phyloP scores from a whole-genome alignment of 140 eudicot genomes.

The Bidens hawaiensis region DNA sequence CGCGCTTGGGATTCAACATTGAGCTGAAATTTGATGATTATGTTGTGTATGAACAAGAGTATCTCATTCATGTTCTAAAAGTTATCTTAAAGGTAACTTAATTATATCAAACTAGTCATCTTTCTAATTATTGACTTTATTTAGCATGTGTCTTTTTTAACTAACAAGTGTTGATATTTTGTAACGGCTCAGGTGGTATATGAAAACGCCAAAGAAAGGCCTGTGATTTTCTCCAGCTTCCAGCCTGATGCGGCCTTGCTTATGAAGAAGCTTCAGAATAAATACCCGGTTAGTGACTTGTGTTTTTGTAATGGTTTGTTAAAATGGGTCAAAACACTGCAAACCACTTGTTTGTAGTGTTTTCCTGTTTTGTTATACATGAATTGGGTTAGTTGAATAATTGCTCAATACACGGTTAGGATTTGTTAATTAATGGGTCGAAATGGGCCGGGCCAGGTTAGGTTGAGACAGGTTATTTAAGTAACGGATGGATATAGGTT shows the following conservation, averaged over 20 bases:
- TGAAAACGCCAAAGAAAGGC: conserved; percentile 55
- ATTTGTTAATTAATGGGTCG: background rate
- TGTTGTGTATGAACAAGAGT: conserved; percentile 51
- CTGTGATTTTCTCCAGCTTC: conserved; percentile 63
- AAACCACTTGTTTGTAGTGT: background rate
- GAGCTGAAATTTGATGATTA: conserved; percentile 83
- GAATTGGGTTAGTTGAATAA: background rate
- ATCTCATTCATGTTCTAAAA: conserved; percentile 47
- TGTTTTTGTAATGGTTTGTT: background rate
- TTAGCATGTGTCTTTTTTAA: background rate
- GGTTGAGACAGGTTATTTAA: no score
- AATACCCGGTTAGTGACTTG: conserved; percentile 47
- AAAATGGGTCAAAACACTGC: background rate
- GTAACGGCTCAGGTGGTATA: conserved; percentile 47
- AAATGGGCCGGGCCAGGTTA: background rate
- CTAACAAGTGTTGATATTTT: background rate
- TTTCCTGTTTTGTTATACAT: background rate
- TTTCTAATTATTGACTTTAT: background rate
- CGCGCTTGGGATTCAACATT: conserved; percentile 75
- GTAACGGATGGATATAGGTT: no score
- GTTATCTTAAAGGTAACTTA: conserved; percentile 44
- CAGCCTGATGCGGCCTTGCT: conserved; percentile 84
- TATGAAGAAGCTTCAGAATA: conserved; percentile 61
- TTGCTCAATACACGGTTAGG: no score
- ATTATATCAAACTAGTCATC: background rate